Conservation (phyloP, 2,329 filamentous ascomycete species). For the Colletotrichum sp. region DNA sequence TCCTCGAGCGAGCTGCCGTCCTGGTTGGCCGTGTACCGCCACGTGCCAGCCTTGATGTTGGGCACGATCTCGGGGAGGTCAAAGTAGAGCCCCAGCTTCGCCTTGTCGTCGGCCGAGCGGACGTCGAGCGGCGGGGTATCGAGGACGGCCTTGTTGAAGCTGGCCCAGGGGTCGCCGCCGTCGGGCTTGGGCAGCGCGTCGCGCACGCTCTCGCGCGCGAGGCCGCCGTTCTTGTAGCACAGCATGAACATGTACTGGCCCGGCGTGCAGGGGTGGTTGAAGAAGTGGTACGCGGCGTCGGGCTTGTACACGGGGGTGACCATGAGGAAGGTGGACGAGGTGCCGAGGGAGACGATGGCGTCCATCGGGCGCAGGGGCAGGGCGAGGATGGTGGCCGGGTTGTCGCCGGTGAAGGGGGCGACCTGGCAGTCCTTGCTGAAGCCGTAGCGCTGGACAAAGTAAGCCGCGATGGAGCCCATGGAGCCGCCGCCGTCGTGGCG, state of each 20-base stretch:
- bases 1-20: conserved; percentile 54
- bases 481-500: conserved; percentile 80
- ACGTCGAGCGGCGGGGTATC: conserved; percentile 73
- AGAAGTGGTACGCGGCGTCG: conserved; percentile 92
- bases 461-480: conserved; percentile 76
- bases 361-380: conserved; percentile 87
- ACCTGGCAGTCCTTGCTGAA: conserved; percentile 79
- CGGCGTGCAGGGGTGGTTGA: conserved; percentile 92
- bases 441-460: conserved; percentile 81
- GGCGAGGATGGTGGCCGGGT: conserved; percentile 92
- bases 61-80: conserved; percentile 95
- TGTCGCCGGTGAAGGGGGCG: conserved; percentile 92
- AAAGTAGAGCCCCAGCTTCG: conserved; percentile 93
- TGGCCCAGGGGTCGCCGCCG: conserved; percentile 69
- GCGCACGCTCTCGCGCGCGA: conserved; percentile 88
- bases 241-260: conserved; percentile 99
- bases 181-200: conserved; percentile 72
- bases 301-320: conserved; percentile 90
- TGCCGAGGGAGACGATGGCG: conserved; percentile 93
- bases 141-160: conserved; percentile 78
- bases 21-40: conserved; percentile 72
- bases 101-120: conserved; percentile 55
- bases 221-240: conserved; percentile 97
- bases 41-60: conserved; percentile 84
- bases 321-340: conserved; percentile 97